Conservation (phyloP, 2,329 filamentous ascomycete species). For the Chrysosphaeria jannelii region DNA sequence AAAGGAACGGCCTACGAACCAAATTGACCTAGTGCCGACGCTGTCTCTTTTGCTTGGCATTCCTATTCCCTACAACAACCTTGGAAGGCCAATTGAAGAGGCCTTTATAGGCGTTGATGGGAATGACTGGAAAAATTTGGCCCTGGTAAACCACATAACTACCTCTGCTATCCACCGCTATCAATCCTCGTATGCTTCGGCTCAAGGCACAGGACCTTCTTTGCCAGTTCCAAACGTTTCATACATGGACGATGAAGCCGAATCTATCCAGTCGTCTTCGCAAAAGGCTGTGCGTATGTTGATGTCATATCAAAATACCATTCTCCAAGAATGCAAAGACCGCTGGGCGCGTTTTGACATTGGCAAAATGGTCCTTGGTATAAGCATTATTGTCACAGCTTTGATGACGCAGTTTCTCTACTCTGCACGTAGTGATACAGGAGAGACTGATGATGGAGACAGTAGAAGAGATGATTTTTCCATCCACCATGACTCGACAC, state of each 20-base stretch:
- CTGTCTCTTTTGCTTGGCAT: constrained; percentile 64
- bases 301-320: constrained; percentile 45
- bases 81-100: constrained; percentile 79
- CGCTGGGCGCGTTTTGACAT: constrained; percentile 87
- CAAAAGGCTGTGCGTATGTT: constrained; percentile 24
- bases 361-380: constrained; percentile 54
- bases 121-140: constrained; percentile 46
- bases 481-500: constrained; percentile 22
- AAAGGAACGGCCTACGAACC: constrained; percentile 44
- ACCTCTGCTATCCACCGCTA: constrained; percentile 74
- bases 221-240: no score
- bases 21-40: constrained; percentile 90
- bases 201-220: constrained; percentile 34
- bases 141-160: constrained; percentile 43
- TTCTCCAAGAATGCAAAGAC: constrained; percentile 46
- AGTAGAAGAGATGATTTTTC: constrained; percentile 25
- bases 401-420: constrained; percentile 45
- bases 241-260: no score
- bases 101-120: constrained; percentile 49
- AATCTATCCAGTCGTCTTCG: constrained; percentile 21
- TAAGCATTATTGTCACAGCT: constrained; percentile 36
- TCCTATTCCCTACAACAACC: constrained; percentile 86
- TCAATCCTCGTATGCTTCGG: constrained; percentile 51
- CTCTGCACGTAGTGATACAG: constrained; percentile 17
- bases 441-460: background rate